A percentile compares a stretch with the other conserved stretches of the same genome.
These are phyloP conservation scores for Calvatia gigantea DNA, from an alignment of 768 basidiomycete genomes.

Conservation along the genomic window DNA sequence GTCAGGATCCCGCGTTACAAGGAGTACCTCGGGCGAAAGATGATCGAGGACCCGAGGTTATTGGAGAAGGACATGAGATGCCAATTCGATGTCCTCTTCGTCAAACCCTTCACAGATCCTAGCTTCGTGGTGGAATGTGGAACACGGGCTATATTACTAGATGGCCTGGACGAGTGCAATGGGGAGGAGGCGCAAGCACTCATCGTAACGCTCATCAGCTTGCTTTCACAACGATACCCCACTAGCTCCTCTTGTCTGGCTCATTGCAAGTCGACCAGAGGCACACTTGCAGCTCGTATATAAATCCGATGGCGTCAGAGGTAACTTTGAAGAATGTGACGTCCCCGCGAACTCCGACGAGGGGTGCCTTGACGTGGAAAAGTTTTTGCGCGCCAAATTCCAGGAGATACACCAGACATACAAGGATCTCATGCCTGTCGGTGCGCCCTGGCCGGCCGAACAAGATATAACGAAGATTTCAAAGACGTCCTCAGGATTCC, in stretches of 20 bases:
- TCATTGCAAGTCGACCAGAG: background rate
- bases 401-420: background rate
- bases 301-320: no score
- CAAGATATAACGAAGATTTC: background rate
- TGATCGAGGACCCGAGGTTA: background rate
- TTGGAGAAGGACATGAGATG: background rate
- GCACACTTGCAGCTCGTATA: background rate
- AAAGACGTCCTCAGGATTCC: background rate
- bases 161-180: background rate
- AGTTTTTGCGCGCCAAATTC: background rate
- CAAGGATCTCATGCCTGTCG: background rate
- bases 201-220: background rate
- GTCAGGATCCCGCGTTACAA: background rate
- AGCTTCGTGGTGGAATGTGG: background rate
- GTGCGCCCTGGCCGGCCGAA: background rate
- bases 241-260: background rate
- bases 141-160: background rate
- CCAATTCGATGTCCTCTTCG: background rate
- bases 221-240: background rate
- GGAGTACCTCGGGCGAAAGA: background rate
- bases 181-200: background rate
- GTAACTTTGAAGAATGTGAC: background rate
- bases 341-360: background rate
- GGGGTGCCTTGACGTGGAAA: background rate
- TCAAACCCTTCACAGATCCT: background rate